Evolutionary conservation across 257 asterid genomes (phyloP).

Genomic region (Nicotiana sylvestris): DNA sequence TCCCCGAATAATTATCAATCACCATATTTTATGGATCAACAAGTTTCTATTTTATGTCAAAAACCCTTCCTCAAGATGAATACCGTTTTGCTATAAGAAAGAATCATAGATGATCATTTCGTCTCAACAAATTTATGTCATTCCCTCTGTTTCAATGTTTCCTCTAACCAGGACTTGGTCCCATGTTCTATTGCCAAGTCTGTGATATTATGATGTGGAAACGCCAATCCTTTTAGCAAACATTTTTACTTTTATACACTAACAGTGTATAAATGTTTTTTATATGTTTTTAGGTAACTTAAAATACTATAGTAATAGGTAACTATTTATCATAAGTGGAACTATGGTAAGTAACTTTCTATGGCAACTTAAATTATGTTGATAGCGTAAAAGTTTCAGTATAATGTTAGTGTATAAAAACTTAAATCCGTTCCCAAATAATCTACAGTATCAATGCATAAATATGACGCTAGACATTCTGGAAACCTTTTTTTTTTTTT

Average conservation of each 20-base stretch:
- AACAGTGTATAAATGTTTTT: no score
- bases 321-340: no score
- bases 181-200: not conserved
- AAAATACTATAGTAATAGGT: no score
- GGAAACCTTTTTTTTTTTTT: no score
- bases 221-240: not conserved
- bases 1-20: not conserved
- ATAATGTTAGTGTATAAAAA: not conserved
- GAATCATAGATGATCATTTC: not conserved
- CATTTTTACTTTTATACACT: no score
- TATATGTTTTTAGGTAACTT: no score
- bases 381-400: not conserved
- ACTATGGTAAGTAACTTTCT: no score
- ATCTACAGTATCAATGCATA: not conserved
- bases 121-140: not conserved
- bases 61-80: no score
- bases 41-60: not conserved
- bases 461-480: not conserved
- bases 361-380: no score
- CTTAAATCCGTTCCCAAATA: not conserved
- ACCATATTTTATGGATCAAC: not conserved
- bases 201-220: not conserved
- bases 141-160: not conserved
- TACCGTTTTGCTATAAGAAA: not conserved
- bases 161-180: not conserved